Conservation (phyloP, 2,329 filamentous ascomycete genomes). For the Fusarium austroafricanum region DNA sequence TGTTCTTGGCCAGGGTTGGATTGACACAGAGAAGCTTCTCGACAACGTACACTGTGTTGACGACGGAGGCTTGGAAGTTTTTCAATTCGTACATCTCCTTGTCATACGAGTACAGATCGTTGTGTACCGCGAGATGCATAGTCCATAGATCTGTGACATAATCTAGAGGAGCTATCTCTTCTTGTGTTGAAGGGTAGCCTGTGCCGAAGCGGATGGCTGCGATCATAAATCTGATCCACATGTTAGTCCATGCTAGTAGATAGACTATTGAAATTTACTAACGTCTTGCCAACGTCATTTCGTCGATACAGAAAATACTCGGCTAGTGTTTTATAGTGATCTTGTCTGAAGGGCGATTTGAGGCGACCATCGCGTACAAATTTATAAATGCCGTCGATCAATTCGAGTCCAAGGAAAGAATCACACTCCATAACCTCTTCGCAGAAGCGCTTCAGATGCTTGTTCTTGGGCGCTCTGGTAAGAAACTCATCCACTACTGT, state of each 20-base stretch:
- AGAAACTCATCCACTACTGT: constrained; percentile 23
- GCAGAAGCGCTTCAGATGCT: constrained; percentile 11
- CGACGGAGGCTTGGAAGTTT: constrained; percentile 1
- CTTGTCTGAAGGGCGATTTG: constrained; percentile 25
- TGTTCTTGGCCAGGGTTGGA: constrained; percentile 3
- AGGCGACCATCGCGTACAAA: constrained; percentile 20
- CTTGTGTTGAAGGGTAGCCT: not conserved
- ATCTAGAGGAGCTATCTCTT: constrained; percentile 10
- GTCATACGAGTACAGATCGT: constrained; percentile 27
- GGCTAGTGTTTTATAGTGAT: not conserved
- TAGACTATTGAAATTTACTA: fast-evolving
- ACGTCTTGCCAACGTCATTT: constrained; percentile 16
- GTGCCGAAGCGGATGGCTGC: constrained; percentile 21
- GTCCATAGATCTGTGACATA: constrained; percentile 20
- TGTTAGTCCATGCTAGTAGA: not conserved
- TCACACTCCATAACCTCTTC: constrained; percentile 5
- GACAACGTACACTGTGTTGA: constrained; percentile 17
- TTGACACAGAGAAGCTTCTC: constrained; percentile 9
- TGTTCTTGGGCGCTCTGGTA: constrained; percentile 16
- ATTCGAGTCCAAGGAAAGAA: constrained; percentile 11
- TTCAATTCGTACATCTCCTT: constrained; percentile 22
- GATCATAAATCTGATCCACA: constrained; percentile 3
- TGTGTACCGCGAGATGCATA: constrained; percentile 8
- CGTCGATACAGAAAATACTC: constrained; percentile 21
- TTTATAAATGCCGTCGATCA: not conserved